Evolutionary conservation across 148 eudicot species (phyloP), one percentile per base, ranked within the genome.

Genomic region (Cornus suecica): DNA sequence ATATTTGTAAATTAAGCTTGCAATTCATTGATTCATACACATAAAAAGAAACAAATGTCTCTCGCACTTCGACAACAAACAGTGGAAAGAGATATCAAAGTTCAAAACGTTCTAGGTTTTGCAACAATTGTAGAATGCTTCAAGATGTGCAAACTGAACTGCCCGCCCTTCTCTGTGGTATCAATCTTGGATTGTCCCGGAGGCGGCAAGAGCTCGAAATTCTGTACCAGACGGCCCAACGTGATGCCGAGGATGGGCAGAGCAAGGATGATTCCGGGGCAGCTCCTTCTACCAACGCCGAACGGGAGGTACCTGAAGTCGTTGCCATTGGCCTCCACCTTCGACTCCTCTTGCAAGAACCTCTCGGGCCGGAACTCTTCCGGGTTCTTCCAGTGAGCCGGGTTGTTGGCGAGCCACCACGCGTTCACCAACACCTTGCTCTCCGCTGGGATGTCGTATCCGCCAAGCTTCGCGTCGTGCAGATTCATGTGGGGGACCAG

Each of bases 401-500:
- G 97, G 80, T 90, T 86, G 83, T 92, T 92, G 5, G 97, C 97
- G 0, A 92, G 78, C 91, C 90, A 90, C 97, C 97, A 92, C 0
- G 97, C 97, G 16, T 92, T 92, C 0, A 92, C 95, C 69, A 89
- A 75, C 79, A 92, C 85, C 71, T 89, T 89, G 87, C 95, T 90
- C 84, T 92, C 95, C 0, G 97, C 95, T 0, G 95, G 97, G 79
- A 92, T 92, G 77, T 92, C 97, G 16, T 83, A 92, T 23, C 89
- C 88, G 2, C 62, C 81, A 0, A 92, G 85, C 86, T 87, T 89
- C 23, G 91, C 97, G 11, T 90, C 87, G 26, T 92, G 86, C 71
- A 92, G 86, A 83, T 92, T 92, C 97, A 92, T 90, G 95, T 90
- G 97, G 24, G 97, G 97, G 24, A 92, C 95, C 2, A 92, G 72